These are phyloP conservation scores for Asterella californica DNA, from an alignment of 225 moss, liverwort and hornwort genomes.

Conservation along the genomic window DNA sequence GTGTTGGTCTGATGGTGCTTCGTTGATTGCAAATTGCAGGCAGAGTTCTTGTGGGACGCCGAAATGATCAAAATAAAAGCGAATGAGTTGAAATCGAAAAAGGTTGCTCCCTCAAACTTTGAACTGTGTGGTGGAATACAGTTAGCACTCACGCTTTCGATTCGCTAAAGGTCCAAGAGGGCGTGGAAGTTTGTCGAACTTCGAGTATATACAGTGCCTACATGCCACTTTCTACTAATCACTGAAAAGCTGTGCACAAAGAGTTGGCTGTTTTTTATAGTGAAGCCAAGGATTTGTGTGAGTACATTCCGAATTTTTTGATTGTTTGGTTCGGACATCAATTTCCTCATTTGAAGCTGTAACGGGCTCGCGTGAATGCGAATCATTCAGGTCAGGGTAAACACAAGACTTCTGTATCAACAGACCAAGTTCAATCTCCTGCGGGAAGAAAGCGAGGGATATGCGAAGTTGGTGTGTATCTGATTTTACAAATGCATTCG, in stretches of 20 bases:
- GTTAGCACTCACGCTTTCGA: no score
- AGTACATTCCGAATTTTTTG: not conserved
- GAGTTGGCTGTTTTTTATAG: not conserved
- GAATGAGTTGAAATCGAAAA: constrained; percentile 89
- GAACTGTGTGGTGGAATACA: not conserved
- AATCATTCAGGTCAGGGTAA: constrained; percentile 80
- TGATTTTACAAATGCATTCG: not conserved
- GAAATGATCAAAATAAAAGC: constrained; percentile 99
- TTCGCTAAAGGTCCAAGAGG: not conserved
- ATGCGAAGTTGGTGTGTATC: constrained; percentile 80
- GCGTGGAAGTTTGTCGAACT: not conserved
- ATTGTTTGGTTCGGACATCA: not conserved
- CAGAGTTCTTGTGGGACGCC: constrained; percentile 96
- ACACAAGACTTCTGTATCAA: constrained; percentile 91
- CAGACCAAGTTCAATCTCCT: constrained; percentile 98
- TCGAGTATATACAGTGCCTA: no score
- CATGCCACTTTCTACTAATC: not conserved
- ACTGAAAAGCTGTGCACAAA: not conserved
- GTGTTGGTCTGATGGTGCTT: not conserved
- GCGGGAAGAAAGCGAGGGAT: constrained; percentile 99
- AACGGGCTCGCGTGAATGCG: not conserved
- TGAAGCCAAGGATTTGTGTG: not conserved
- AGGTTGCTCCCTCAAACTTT: constrained; percentile 44
- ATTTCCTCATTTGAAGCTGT: not conserved
- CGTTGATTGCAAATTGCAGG: constrained; percentile 40